Conservation (phyloP, 257 asterid species). For the Craterostigma plantagineum region DNA sequence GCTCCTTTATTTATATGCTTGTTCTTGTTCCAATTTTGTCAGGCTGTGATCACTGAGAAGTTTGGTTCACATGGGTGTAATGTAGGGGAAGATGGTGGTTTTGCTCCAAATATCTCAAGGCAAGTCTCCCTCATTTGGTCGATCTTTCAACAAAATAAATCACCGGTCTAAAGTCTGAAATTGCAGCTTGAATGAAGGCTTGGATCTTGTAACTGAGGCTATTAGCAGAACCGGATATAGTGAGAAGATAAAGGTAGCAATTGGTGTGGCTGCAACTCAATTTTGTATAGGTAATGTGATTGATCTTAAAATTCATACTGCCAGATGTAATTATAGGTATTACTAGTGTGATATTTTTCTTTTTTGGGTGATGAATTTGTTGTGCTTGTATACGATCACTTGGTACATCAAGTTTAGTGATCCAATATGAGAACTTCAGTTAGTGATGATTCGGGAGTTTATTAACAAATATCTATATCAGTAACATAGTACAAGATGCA, state of each 20-base stretch:
- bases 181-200: constrained; percentile 87
- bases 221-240: constrained; percentile 75
- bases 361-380: too few species aligned
- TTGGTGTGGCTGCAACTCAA: constrained; percentile 85
- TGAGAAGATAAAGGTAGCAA: constrained; percentile 75
- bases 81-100: constrained; percentile 98
- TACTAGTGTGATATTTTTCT: too few species aligned
- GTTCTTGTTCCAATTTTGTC: constrained; percentile 10
- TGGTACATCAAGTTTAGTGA: too few species aligned
- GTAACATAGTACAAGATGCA: too few species aligned
- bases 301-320: constrained; percentile 1
- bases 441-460: too few species aligned
- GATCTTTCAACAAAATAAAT: background rate
- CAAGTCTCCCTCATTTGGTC: constrained; percentile 21
- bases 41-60: constrained; percentile 82
- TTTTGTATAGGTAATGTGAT: constrained; percentile 72
- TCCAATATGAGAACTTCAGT: too few species aligned
- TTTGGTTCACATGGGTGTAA: constrained; percentile 63
- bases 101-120: constrained; percentile 89
- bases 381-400: too few species aligned
- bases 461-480: too few species aligned
- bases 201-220: constrained; percentile 89
- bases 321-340: too few species aligned
- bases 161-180: constrained; percentile 7
- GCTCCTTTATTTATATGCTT: background rate